Evolutionary conservation across 2,329 filamentous ascomycete species (phyloP).

Genomic region (Alternaria sp.): DNA sequence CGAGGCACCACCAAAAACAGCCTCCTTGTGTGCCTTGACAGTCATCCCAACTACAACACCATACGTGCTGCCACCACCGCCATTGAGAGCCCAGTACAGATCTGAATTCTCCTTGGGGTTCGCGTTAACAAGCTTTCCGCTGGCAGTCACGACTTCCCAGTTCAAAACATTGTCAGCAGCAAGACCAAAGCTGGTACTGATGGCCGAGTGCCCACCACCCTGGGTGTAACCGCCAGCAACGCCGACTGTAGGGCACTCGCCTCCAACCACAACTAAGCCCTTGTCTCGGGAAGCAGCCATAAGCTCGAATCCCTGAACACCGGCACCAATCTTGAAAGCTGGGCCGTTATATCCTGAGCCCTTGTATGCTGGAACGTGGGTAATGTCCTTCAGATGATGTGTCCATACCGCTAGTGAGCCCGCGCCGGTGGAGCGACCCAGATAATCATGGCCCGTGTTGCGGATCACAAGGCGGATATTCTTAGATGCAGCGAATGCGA

Average conservation of each 20-base stretch:
- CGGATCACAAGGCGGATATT: conserved; percentile 41
- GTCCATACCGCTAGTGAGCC: conserved; percentile 30
- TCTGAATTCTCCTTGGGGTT: conserved; percentile 27
- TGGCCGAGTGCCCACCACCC: conserved; percentile 61
- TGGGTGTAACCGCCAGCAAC: conserved; percentile 42
- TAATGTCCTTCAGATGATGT: conserved; percentile 31
- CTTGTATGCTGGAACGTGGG: conserved; percentile 19
- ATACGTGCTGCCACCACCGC: conserved; percentile 39
- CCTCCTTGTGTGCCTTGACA: conserved; percentile 30
- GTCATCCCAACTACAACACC: conserved; percentile 35
- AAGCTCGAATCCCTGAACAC: conserved; percentile 34
- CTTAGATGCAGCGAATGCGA: conserved; percentile 30
- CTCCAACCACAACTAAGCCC: conserved; percentile 29
- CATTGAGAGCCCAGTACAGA: conserved; percentile 40
- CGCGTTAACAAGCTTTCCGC: conserved; percentile 28
- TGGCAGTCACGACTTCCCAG: conserved; percentile 35
- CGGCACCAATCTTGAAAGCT: conserved; percentile 37
- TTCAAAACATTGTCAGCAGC: conserved; percentile 35
- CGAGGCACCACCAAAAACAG: conserved; percentile 24
- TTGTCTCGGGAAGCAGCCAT: conserved; percentile 28
- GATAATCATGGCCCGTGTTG: conserved; percentile 44
- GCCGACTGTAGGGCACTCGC: conserved; percentile 56
- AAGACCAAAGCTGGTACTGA: conserved; percentile 55
- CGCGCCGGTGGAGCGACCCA: conserved; percentile 28
- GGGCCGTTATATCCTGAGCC: conserved; percentile 22